Conservation (phyloP, 1,284 basidiomycete genomes). For the Apiotrichum veenhuisii region DNA sequence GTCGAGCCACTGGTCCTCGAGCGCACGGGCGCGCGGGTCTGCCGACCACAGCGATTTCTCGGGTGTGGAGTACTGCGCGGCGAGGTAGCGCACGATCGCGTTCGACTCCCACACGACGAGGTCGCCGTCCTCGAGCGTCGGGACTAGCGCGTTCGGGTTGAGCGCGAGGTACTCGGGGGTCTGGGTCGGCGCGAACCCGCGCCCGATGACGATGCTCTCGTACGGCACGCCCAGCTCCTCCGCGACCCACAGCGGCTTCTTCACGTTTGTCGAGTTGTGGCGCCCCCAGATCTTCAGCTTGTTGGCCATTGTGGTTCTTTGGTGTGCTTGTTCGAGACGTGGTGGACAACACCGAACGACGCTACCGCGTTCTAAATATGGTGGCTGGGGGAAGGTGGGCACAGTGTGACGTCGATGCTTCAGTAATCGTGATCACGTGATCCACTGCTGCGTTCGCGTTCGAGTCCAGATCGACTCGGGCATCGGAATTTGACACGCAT, state of each 20-base stretch:
- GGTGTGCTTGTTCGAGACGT: too few species aligned
- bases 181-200: slow-evolving; percentile 4
- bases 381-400: too few species aligned
- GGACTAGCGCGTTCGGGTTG: slow-evolving; percentile 15
- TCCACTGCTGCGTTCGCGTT: too few species aligned
- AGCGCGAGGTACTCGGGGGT: slow-evolving; percentile 10
- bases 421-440: too few species aligned
- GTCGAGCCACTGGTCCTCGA: slow-evolving; percentile 16
- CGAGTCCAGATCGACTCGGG: too few species aligned
- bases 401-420: too few species aligned
- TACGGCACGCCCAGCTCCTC: slow-evolving; percentile 9
- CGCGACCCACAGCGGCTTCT: slow-evolving; percentile 15
- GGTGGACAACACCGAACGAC: neutral
- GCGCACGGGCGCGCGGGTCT: neutral
- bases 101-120: slow-evolving; percentile 15
- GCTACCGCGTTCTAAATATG: neutral
- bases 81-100: slow-evolving; percentile 18
- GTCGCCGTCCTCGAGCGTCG: slow-evolving; percentile 13
- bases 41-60: neutral
- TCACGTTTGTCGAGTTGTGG: slow-evolving; percentile 15
- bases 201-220: slow-evolving; percentile 8
- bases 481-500: too few species aligned
- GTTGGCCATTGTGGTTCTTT: neutral
- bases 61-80: slow-evolving; percentile 1
- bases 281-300: slow-evolving; percentile 19